phyloP scores from a whole-genome alignment of 768 basidiomycete species.

The Xanthoconium purpureum region DNA sequence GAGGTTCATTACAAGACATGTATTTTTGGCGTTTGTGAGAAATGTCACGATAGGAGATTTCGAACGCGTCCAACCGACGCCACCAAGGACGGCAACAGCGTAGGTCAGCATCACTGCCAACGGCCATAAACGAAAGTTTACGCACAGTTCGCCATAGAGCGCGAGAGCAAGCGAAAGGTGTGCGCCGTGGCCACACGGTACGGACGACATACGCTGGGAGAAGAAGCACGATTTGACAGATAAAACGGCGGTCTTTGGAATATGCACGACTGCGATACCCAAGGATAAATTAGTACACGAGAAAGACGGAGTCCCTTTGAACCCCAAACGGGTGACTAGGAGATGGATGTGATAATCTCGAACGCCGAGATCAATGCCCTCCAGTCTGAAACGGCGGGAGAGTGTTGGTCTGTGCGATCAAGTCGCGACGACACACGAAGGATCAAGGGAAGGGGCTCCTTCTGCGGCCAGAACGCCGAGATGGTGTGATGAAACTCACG shows the following conservation, averaged over 20 bases:
- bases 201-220: slow-evolving; percentile 40
- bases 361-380: background rate
- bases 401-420: background rate
- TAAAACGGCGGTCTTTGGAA: slow-evolving; percentile 60
- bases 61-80: slow-evolving; percentile 9
- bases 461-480: slow-evolving; percentile 10
- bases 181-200: slow-evolving; percentile 55
- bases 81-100: slow-evolving; percentile 1
- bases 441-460: background rate
- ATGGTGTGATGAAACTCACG: slow-evolving; percentile 26
- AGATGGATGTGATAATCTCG: slow-evolving; percentile 1
- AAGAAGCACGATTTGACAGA: slow-evolving; percentile 57
- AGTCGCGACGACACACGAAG: background rate
- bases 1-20: background rate
- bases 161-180: slow-evolving; percentile 61
- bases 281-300: slow-evolving; percentile 8
- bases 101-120: slow-evolving; percentile 7
- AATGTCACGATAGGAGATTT: slow-evolving; percentile 6
- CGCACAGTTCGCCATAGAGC: slow-evolving; percentile 64
- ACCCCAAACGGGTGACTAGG: background rate
- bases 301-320: background rate
- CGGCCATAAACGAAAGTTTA: slow-evolving; percentile 7
- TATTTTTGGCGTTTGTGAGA: slow-evolving; percentile 20
- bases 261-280: slow-evolving; percentile 51
- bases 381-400: background rate